These are phyloP conservation scores for Phytophthora capsici DNA, from an alignment of 352 stramenopile species.

Conservation along the genomic window DNA sequence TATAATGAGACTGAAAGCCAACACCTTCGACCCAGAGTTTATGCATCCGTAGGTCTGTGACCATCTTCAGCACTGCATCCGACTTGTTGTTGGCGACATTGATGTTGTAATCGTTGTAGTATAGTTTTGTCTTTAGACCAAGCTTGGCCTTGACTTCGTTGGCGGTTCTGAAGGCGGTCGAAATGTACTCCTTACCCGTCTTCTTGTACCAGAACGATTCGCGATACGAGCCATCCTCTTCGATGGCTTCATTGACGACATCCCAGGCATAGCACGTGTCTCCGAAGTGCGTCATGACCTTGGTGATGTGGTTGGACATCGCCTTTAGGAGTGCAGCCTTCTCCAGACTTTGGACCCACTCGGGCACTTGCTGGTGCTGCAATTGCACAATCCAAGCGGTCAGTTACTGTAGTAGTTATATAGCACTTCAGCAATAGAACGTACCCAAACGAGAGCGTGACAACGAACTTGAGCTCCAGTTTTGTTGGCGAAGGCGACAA, in stretches of 20 bases:
- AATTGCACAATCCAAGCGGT: not conserved
- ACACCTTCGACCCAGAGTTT: slow-evolving; percentile 38
- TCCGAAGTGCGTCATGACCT: slow-evolving; percentile 45
- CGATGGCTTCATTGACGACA: slow-evolving; percentile 36
- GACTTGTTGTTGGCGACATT: slow-evolving; percentile 41
- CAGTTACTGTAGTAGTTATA: not conserved
- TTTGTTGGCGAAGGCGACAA: slow-evolving; percentile 35
- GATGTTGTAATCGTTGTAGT: slow-evolving; percentile 42
- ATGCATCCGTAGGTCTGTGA: slow-evolving; percentile 13
- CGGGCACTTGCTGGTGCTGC: slow-evolving; percentile 41
- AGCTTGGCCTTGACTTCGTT: slow-evolving; percentile 37
- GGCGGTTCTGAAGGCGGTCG: slow-evolving; percentile 35
- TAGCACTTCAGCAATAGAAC: not conserved
- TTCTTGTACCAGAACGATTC: slow-evolving; percentile 49
- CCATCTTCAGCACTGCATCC: slow-evolving; percentile 35
- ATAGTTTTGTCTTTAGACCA: slow-evolving; percentile 20
- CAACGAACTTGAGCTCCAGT: slow-evolving; percentile 38
- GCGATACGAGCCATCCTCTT: slow-evolving; percentile 39
- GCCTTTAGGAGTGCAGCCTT: slow-evolving; percentile 39
- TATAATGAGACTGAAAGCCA: slow-evolving; percentile 42
- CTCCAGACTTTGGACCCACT: slow-evolving; percentile 38
- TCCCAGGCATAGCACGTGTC: slow-evolving; percentile 36
- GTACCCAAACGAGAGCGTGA: slow-evolving; percentile 38
- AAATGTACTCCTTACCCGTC: slow-evolving; percentile 43
- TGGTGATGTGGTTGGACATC: slow-evolving; percentile 41